These are phyloP conservation scores for Coniochaeta sp. DNA, from an alignment of 2,329 filamentous ascomycete genomes.

Conservation along the genomic window DNA sequence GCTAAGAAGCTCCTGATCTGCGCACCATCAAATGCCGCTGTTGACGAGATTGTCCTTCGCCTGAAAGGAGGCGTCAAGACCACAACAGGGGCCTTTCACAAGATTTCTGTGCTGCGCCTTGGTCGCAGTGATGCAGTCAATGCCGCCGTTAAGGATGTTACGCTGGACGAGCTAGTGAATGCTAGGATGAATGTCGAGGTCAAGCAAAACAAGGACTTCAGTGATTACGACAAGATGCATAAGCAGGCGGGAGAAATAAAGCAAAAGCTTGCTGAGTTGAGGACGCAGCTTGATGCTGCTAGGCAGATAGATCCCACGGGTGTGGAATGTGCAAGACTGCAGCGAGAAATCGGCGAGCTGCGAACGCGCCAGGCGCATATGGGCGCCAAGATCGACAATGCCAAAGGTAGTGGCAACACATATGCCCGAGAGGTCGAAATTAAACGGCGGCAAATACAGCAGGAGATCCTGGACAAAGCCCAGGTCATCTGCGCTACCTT, in stretches of 20 bases:
- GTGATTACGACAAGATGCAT: constrained; percentile 51
- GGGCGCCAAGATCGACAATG: constrained; percentile 76
- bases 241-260: constrained; percentile 66
- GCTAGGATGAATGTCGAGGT: constrained; percentile 56
- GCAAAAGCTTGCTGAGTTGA: constrained; percentile 61
- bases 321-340: constrained; percentile 46
- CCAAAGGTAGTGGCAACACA: constrained; percentile 78
- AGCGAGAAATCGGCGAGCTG: constrained; percentile 69
- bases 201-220: constrained; percentile 48
- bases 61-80: constrained; percentile 83
- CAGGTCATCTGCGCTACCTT: constrained; percentile 93
- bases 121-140: constrained; percentile 93
- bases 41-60: constrained; percentile 91
- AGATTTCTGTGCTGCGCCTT: constrained; percentile 81
- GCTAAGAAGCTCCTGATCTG: constrained; percentile 89
- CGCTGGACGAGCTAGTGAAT: constrained; percentile 84
- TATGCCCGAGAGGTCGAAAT: constrained; percentile 80
- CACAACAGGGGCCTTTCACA: constrained; percentile 60
- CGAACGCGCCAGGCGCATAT: constrained; percentile 68
- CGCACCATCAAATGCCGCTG: constrained; percentile 96
- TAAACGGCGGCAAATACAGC: constrained; percentile 74
- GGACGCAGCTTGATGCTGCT: constrained; percentile 62
- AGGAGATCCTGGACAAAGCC: constrained; percentile 82
- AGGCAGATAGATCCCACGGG: constrained; percentile 22
- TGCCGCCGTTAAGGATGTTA: constrained; percentile 79